Base-by-base conservation (phyloP, 164 flowering plant species). In the Nymphaea thermarum region DNA sequence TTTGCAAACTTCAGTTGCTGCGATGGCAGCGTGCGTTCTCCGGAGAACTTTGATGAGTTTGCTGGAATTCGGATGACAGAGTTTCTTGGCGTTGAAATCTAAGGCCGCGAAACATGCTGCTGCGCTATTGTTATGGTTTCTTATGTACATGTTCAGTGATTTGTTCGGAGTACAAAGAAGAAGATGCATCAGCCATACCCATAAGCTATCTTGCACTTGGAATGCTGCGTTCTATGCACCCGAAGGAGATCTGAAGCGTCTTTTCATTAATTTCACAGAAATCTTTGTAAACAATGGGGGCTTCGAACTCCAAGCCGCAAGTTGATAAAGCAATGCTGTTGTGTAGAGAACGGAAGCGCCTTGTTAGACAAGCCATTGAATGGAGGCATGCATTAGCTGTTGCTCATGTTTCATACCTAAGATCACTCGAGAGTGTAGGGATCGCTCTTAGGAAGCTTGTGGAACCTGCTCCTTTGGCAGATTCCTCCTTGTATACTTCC, bases 301-400 rank as follows among this genome's bases (percentile, higher is more conserved):
- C 73, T 4, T 68, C 92, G 41, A 81, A 71, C 81, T 90, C 99
- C 73, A 90, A 69, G 78, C 53, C 83, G 69, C 98, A 86, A 62
- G 98, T 90, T 73, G 98, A 92, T 66, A 88, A 92, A 77, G 89
- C 96, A 25, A 72, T 94, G 65, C 82, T 81, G 74, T 81, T 94
- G 63, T 94, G 98, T 65, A 86, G 96, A n/a, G 96, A 90, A 69
- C 82, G 99, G 78, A 92, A 83, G 78, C 88, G 78, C 68, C 85
- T 85, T 75, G 86, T 94, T 60, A 82, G 79, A 70, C 90, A 88
- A 77, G 92, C 96, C 47, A 89, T 91, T 67, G 85, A 94, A 78
- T 96, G 96, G 11, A 81, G 98, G 75, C 90, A 95, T 71, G 79
- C 87, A 44, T 79, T 94, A 2, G 98, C 98, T 43, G 80, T 85